Conservation (phyloP, 1,284 basidiomycete genomes). For the Ganoderma multipileum region DNA sequence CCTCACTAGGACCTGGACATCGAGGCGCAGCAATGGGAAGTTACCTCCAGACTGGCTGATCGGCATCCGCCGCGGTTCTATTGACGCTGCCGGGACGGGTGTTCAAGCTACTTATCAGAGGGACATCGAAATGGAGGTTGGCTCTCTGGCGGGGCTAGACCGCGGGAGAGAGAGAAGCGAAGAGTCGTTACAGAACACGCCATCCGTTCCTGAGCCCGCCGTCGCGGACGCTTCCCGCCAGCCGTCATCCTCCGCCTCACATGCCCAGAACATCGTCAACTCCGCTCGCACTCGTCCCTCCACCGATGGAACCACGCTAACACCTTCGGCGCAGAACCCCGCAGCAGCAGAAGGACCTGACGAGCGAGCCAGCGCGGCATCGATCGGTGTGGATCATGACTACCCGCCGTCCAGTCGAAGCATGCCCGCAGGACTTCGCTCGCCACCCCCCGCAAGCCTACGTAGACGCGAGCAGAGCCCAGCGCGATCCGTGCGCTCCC, state of each 20-base stretch:
- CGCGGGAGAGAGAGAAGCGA: not conserved
- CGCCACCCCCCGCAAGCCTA: not conserved
- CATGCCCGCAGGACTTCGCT: not conserved
- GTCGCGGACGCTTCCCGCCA: not conserved
- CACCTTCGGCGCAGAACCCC: not conserved
- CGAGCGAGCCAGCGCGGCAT: not conserved
- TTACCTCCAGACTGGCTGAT: conserved; percentile 57
- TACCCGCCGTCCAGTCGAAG: not conserved
- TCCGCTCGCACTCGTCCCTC: not conserved
- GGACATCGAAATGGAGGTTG: not conserved
- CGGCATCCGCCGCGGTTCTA: conserved; percentile 43
- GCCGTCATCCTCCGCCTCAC: not conserved
- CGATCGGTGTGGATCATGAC: too few species aligned
- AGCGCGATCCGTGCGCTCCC: not conserved
- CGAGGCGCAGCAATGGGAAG: conserved; percentile 23
- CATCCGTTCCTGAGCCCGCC: not conserved
- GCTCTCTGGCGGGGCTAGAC: not conserved
- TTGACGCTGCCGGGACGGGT: not conserved
- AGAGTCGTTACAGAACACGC: not conserved
- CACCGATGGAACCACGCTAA: not conserved
- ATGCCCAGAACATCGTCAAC: not conserved
- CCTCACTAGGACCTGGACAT: conserved; percentile 41
- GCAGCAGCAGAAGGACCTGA: not conserved
- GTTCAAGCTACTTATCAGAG: not conserved
- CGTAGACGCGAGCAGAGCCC: not conserved